Base-by-base conservation (phyloP, 108 stramenopile genomes). In the Nannochloropsis granulata region DNA sequence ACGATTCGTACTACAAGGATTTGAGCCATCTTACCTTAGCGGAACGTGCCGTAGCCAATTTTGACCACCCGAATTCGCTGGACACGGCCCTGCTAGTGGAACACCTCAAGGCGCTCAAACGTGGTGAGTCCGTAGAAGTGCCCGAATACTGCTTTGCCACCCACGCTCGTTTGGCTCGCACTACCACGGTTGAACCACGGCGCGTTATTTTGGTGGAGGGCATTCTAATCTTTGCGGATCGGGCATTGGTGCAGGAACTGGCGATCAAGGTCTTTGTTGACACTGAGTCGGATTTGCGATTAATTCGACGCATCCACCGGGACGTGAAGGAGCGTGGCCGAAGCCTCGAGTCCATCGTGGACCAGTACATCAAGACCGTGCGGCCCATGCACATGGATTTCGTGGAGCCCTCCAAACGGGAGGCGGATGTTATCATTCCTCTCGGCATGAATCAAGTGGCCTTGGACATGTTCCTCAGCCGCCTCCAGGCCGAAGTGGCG, bases 231-330 rank as follows among this genome's bases (percentile, higher is more conserved):
- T 93, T 98, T 23, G 91, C 94, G 13, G 86, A 96, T 56, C 79
- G 83, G 23, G 90, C 90, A 13, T 88, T 98, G 23, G 85, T 89
- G 42, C 88, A 92, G 16, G 90, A 94, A 85, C 82, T 97, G 86
- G 96, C 97, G 90, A 87, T 98, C 45, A 95, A 95, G 87, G 92
- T 98, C 23, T 98, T 94, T 92, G 97, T 98, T 87, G 95, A 83
- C 81, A 91, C 89, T 79, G 82, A 95, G 88, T 91, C 95, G 14
- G 96, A 97, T 88, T 91, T 95, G 14, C 91, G 97, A 45, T 90
- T 96, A 5, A 91, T 94, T 14, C 82, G 97, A 43, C 93, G 97
- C 45, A 90, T 98, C 79, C 82, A 88, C 85, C 89, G 97, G 44
- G 97, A 98, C 86, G 90, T 89, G 12, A 84, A 85, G 12, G 96